Evolutionary conservation across 352 stramenopile genomes (phyloP), one percentile per base, ranked within the genome.

Genomic region (Aphanomyces stellatus): DNA sequence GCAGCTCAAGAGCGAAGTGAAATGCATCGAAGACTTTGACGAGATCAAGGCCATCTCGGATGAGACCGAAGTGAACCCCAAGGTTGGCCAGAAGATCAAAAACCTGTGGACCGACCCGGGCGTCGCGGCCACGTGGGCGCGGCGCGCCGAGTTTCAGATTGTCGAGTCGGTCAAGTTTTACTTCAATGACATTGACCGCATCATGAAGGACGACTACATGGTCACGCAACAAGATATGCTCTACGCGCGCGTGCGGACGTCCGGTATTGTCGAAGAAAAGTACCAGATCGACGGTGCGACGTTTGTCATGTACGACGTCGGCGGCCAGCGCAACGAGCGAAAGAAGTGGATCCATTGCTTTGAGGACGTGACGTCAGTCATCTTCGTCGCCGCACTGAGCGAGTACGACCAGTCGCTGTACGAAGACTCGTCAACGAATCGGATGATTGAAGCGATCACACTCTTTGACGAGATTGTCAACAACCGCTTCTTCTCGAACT

Each of bases 261-360:
- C 88, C 2, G 94, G 93, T 51, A 98, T 98, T 42, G 93, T 98
- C 41, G 96, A 96, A 67, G 93, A 98, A 71, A 85, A 88, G 68
- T 98, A 97, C 75, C 82, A 96, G 59, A 98, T 98, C 69, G 92
- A 98, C 70, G 90, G 88, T 42, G 94, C 94, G 27, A 92, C 96
- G n/a, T 98, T 98, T 71, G 91, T 97, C 72, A 98, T 98, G 89
- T 98, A 98, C 75, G 95, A 98, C 73, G 94, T 98, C 25, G 95
- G 95, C 49, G 95, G 95, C 7, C 95, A 98, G 77, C 82, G 95
- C 55, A 98, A 98, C 74, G 95, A 98, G 77, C 77, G 95, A 24
- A 97, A 97, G 72, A 98, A 98, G 78, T 98, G 95, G 94, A 98
- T 98, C 76, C 92, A 98, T 75, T 98, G 90, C 71, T 98, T 98